phyloP scores from a whole-genome alignment of 2,329 filamentous ascomycete genomes.

The Hypoxylon sp. region DNA sequence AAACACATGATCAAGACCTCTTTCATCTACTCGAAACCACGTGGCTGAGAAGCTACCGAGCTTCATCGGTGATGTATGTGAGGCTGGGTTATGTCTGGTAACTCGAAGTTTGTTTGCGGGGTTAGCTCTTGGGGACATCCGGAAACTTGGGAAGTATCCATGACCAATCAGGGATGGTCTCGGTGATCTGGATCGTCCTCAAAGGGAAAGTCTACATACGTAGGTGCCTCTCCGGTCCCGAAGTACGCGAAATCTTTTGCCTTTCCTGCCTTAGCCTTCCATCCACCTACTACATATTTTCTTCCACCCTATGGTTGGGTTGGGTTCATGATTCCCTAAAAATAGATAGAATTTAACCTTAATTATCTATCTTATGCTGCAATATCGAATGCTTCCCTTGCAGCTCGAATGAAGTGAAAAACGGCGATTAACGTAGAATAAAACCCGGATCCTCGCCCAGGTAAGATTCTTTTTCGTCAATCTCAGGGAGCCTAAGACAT shows the following conservation, averaged over 20 bases:
- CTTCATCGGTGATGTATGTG: constrained; percentile 35
- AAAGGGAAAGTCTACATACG: constrained; percentile 17
- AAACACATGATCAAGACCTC: constrained; percentile 1
- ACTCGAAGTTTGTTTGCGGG: constrained; percentile 36
- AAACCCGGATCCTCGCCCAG: constrained; percentile 18
- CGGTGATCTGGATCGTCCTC: constrained; percentile 17
- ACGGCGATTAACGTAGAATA: constrained; percentile 18
- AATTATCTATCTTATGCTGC: constrained; percentile 19
- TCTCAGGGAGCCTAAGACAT: constrained; percentile 18
- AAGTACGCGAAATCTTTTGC: constrained; percentile 18
- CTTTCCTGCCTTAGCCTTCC: constrained; percentile 4
- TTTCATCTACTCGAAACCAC: constrained; percentile 25
- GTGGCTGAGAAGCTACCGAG: constrained; percentile 32
- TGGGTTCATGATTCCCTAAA: constrained; percentile 15
- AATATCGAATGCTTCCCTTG: constrained; percentile 11
- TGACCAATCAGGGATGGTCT: constrained; percentile 36
- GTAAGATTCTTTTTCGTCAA: constrained; percentile 26
- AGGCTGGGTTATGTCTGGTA: constrained; percentile 27
- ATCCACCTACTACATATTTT: neutral
- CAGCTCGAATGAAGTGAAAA: neutral
- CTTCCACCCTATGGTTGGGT: neutral
- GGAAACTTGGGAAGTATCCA: constrained; percentile 29
- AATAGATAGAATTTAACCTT: constrained; percentile 33
- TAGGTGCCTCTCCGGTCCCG: constrained; percentile 32
- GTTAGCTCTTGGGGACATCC: constrained; percentile 44